Evolutionary conservation across 768 basidiomycete species (phyloP).

Genomic region (Leccinum boreale): DNA sequence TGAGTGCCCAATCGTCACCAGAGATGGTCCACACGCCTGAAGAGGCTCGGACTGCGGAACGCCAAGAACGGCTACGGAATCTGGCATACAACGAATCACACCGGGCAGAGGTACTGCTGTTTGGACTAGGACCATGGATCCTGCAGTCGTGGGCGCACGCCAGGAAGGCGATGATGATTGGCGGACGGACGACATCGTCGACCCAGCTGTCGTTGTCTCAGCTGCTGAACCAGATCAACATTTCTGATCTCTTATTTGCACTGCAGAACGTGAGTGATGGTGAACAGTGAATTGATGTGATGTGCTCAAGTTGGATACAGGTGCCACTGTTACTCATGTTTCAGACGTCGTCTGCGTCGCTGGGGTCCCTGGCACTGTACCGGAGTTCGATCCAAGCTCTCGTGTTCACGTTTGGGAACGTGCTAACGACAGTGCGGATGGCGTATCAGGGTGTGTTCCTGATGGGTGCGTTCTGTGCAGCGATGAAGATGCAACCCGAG

Average conservation of each 20-base stretch:
- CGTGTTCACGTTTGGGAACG: constrained; percentile 58
- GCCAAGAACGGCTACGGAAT: constrained; percentile 71
- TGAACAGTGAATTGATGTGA: background rate
- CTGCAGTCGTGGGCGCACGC: constrained; percentile 72
- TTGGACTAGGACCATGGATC: constrained; percentile 85
- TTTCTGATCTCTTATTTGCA: constrained; percentile 61
- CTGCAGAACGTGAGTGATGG: constrained; percentile 62
- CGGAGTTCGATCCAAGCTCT: constrained; percentile 74
- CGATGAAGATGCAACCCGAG: constrained; percentile 64
- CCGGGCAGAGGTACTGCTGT: constrained; percentile 79
- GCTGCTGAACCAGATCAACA: constrained; percentile 52
- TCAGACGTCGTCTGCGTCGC: constrained; percentile 67
- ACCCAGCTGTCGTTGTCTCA: constrained; percentile 41
- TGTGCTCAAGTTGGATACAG: constrained; percentile 34
- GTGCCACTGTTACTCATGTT: constrained; percentile 71
- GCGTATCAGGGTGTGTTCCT: constrained; percentile 85
- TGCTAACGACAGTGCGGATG: constrained; percentile 64
- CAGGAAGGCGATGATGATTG: constrained; percentile 54
- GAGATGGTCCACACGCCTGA: constrained; percentile 48
- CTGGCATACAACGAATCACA: constrained; percentile 72
- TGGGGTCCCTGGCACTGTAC: constrained; percentile 81
- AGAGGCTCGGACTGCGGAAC: constrained; percentile 63
- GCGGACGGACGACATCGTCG: constrained; percentile 42
- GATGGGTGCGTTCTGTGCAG: constrained; percentile 83
- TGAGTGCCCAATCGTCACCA: constrained; percentile 37